These are phyloP conservation scores for Euclidium syriacum DNA, from an alignment of 345 rosid species.

Conservation along the genomic window DNA sequence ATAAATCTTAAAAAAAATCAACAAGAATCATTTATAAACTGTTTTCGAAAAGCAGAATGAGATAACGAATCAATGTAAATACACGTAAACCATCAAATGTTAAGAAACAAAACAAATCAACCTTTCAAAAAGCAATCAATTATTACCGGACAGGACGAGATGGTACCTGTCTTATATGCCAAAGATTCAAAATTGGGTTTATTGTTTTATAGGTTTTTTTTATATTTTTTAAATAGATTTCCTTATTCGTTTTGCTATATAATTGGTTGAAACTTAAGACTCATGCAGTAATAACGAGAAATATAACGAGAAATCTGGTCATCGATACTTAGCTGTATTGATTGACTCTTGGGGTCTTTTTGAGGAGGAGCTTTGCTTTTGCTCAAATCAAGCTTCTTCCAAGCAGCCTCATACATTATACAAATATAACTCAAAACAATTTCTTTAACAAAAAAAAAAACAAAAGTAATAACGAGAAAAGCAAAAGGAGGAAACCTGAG, in stretches of 20 bases:
- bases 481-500: too few relatives aligned
- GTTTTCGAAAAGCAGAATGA: neutral
- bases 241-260: slow-evolving; percentile 8
- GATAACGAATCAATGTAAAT: neutral
- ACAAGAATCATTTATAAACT: neutral
- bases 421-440: neutral
- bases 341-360: slow-evolving; percentile 13
- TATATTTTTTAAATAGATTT: neutral
- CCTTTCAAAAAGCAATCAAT: slow-evolving; percentile 22
- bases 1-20: too few relatives aligned
- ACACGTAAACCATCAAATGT: neutral
- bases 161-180: slow-evolving; percentile 18
- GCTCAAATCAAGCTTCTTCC: slow-evolving; percentile 13
- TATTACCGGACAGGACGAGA: slow-evolving; percentile 21
- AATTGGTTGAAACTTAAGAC: slow-evolving; percentile 11
- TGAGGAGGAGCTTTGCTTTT: slow-evolving; percentile 19
- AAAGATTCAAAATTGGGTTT: slow-evolving; percentile 10
- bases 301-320: neutral
- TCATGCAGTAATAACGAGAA: neutral
- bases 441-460: too few relatives aligned
- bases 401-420: slow-evolving; percentile 16
- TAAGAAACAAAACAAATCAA: slow-evolving; percentile 14
- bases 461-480: too few relatives aligned
- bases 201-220: neutral
- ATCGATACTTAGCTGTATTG: slow-evolving; percentile 14